Conservation (phyloP, 2,329 filamentous ascomycete species). For the Calonectria pseudoreteaudii region DNA sequence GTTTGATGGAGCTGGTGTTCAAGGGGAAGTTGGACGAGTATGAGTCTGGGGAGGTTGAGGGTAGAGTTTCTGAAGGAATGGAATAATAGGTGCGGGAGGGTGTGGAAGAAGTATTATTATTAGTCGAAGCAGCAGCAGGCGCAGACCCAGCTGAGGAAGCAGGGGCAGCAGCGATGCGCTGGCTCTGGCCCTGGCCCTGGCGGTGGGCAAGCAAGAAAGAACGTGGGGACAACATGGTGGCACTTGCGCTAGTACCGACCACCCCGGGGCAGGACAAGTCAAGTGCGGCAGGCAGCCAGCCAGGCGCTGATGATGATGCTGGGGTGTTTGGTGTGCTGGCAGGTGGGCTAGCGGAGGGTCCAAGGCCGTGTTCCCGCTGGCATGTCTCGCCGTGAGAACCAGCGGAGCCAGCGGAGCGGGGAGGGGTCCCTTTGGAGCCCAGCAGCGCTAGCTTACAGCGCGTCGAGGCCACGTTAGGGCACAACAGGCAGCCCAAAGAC, state of each 20-base stretch:
- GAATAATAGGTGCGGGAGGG: slow-evolving; percentile 33
- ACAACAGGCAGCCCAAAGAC: neutral
- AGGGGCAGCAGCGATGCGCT: slow-evolving; percentile 28
- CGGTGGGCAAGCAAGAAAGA: slow-evolving; percentile 43
- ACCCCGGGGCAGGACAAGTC: slow-evolving; percentile 29
- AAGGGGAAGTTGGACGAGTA: neutral
- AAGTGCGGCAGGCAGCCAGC: slow-evolving; percentile 33
- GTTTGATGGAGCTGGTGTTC: slow-evolving; percentile 6
- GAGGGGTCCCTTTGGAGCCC: slow-evolving; percentile 20
- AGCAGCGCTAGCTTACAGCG: slow-evolving; percentile 8
- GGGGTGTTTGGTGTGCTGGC: slow-evolving; percentile 30
- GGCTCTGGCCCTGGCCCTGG: slow-evolving; percentile 32
- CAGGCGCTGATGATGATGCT: slow-evolving; percentile 3
- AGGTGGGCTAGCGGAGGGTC: slow-evolving; percentile 16
- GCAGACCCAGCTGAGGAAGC: slow-evolving; percentile 30
- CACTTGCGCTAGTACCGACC: slow-evolving; percentile 35
- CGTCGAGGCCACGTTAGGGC: slow-evolving; percentile 20
- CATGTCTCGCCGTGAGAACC: slow-evolving; percentile 34
- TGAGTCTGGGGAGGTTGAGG: slow-evolving; percentile 25
- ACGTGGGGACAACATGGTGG: slow-evolving; percentile 45
- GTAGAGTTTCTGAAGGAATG: slow-evolving; percentile 28
- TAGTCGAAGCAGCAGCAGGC: slow-evolving; percentile 27
- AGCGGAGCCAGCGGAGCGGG: slow-evolving; percentile 32
- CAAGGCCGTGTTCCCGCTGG: slow-evolving; percentile 21
- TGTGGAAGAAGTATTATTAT: slow-evolving; percentile 35